Conservation (phyloP, 495 filamentous ascomycete genomes). For the Neurospora sublineolata region DNA sequence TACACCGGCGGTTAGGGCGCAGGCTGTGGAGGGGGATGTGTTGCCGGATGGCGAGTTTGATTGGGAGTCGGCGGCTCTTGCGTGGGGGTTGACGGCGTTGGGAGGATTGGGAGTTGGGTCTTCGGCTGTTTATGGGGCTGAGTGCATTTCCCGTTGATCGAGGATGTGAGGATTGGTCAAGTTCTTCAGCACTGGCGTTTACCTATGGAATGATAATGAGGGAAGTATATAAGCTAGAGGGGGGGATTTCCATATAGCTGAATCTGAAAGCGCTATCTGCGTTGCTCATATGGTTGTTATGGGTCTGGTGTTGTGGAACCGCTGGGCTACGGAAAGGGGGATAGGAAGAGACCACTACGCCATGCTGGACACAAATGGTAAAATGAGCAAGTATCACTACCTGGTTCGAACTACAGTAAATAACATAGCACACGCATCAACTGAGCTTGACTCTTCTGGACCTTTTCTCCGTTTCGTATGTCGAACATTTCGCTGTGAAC, state of each 20-base stretch:
- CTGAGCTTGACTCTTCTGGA: no score
- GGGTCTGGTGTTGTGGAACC: neutral
- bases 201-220: neutral
- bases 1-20: constrained; percentile 9
- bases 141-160: constrained; percentile 27
- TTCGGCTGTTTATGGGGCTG: constrained; percentile 33
- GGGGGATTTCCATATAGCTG: neutral
- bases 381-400: neutral
- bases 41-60: constrained; percentile 26
- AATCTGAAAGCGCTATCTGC: neutral
- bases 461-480: no score
- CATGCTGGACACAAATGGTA: neutral
- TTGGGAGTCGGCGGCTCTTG: constrained; percentile 34
- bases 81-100: constrained; percentile 31
- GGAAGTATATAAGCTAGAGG: neutral
- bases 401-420: neutral
- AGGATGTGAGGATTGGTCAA: neutral
- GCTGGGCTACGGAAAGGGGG: neutral
- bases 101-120: constrained; percentile 31
- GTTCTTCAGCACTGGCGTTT: neutral
- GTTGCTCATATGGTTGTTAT: neutral
- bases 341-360: no score
- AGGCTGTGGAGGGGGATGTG: constrained; percentile 19
- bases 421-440: neutral
- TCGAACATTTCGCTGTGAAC: neutral